Evolutionary conservation across 169 alveolate genomes (phyloP).

Genomic region (Cryptosporidium canis): DNA sequence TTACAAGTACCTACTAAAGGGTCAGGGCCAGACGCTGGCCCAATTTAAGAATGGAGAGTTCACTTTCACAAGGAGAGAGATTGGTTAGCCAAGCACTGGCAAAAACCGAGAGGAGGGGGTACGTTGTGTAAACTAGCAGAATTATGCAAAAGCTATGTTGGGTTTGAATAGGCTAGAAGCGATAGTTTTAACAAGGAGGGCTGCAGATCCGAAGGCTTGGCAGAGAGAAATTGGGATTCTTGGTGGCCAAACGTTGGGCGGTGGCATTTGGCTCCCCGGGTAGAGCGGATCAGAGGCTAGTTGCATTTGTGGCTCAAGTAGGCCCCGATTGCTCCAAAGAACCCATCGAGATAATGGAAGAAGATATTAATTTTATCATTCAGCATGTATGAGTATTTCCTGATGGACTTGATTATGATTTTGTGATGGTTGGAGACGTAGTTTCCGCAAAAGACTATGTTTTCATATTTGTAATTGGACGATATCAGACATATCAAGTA

Average conservation of each 20-base stretch:
- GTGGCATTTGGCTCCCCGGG: no score
- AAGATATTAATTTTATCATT: conserved; percentile 33
- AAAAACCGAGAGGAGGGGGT: background rate
- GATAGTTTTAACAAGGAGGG: background rate
- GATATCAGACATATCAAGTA: conserved; percentile 27
- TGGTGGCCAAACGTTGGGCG: background rate
- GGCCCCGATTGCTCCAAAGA: conserved; percentile 69
- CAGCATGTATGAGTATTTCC: conserved; percentile 16
- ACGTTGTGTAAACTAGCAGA: no score
- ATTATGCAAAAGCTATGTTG: no score
- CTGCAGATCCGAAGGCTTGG: background rate
- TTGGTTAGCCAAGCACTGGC: background rate
- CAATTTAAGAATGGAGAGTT: conserved; percentile 44
- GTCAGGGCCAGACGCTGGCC: conserved; percentile 78
- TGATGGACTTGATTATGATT: conserved; percentile 15
- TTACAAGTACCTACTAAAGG: conserved; percentile 76
- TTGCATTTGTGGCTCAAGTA: conserved; percentile 13
- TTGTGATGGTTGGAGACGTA: conserved; percentile 30
- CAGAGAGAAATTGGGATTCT: background rate
- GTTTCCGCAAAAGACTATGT: conserved; percentile 52
- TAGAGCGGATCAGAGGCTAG: background rate
- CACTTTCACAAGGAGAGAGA: conserved; percentile 21
- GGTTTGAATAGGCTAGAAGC: background rate
- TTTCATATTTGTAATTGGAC: background rate
- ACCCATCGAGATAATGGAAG: conserved; percentile 54